A percentile compares a stretch with the other conserved stretches of the same genome.
phyloP scores from a whole-genome alignment of 495 filamentous ascomycete species.

The Barbatosphaeria neglecta region DNA sequence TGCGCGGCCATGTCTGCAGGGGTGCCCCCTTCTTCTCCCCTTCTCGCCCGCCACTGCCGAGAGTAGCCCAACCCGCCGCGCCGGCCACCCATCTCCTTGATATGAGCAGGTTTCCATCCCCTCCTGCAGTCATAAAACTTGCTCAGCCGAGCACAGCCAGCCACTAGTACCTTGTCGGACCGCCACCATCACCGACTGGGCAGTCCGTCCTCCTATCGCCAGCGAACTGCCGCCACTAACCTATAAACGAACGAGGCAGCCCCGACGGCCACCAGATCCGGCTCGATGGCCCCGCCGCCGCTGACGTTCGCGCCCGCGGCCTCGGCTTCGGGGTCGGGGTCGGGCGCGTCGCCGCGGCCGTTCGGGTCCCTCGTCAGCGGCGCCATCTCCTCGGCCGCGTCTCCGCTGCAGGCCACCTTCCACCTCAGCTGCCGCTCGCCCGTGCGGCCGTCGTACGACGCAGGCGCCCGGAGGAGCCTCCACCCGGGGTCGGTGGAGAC shows the following conservation, averaged over 20 bases:
- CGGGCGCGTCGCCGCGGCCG: not conserved
- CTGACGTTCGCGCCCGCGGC: not conserved
- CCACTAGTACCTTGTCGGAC: not conserved
- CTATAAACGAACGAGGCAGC: too few relatives aligned
- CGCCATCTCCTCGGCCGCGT: conserved; percentile 19
- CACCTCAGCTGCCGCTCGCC: conserved; percentile 17
- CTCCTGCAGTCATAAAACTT: not conserved
- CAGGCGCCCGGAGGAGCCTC: not conserved
- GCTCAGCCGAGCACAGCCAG: not conserved
- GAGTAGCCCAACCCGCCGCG: not conserved
- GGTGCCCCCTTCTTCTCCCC: not conserved
- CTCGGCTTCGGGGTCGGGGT: not conserved
- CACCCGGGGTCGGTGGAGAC: conserved; percentile 5
- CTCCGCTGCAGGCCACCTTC: conserved; percentile 13
- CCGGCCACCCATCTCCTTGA: not conserved
- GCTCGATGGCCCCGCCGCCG: not conserved
- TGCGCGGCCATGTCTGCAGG: not conserved
- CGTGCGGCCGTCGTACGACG: conserved; percentile 5
- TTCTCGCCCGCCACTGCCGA: not conserved
- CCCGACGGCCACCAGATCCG: not conserved
- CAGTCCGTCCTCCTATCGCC: too few relatives aligned
- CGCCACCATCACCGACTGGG: not conserved
- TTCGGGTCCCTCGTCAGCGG: conserved; percentile 8
- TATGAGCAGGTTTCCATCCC: not conserved
- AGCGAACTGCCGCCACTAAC: too few relatives aligned